Conservation (phyloP, 139 green algal genomes). For the Nannochloris sp. region DNA sequence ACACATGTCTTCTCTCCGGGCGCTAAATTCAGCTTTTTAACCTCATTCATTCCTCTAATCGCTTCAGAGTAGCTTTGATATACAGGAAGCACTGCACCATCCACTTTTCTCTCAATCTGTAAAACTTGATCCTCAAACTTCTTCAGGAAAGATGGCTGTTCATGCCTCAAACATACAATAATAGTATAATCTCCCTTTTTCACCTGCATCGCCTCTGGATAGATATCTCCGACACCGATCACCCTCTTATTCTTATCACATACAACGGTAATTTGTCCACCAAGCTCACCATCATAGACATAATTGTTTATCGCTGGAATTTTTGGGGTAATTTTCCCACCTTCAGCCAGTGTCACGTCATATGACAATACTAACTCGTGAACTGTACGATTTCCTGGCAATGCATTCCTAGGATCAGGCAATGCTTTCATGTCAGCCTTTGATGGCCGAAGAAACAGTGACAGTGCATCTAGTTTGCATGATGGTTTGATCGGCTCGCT, state of each 20-base stretch:
- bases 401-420: slow-evolving; percentile 33
- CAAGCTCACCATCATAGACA: slow-evolving; percentile 45
- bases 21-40: slow-evolving; percentile 27
- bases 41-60: slow-evolving; percentile 19
- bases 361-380: slow-evolving; percentile 76
- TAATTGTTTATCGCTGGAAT: slow-evolving; percentile 62
- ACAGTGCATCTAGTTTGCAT: slow-evolving; percentile 46
- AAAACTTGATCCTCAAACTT: slow-evolving; percentile 39
- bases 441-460: slow-evolving; percentile 42
- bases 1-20: slow-evolving; percentile 17
- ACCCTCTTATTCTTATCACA: slow-evolving; percentile 64
- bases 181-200: slow-evolving; percentile 31
- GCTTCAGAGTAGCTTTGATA: slow-evolving; percentile 45
- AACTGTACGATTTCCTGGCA: slow-evolving; percentile 49
- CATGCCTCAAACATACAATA: slow-evolving; percentile 58
- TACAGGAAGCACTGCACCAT: slow-evolving; percentile 45
- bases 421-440: slow-evolving; percentile 36
- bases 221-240: slow-evolving; percentile 40
- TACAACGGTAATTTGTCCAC: slow-evolving; percentile 60
- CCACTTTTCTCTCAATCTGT: slow-evolving; percentile 44
- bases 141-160: slow-evolving; percentile 61
- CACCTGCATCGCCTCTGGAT: slow-evolving; percentile 13
- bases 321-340: slow-evolving; percentile 52
- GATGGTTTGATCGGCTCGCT: slow-evolving; percentile 48
- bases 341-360: slow-evolving; percentile 63